These are phyloP conservation scores for Phytophthora ohioensis DNA, from an alignment of 352 stramenopile genomes.

Conservation along the genomic window DNA sequence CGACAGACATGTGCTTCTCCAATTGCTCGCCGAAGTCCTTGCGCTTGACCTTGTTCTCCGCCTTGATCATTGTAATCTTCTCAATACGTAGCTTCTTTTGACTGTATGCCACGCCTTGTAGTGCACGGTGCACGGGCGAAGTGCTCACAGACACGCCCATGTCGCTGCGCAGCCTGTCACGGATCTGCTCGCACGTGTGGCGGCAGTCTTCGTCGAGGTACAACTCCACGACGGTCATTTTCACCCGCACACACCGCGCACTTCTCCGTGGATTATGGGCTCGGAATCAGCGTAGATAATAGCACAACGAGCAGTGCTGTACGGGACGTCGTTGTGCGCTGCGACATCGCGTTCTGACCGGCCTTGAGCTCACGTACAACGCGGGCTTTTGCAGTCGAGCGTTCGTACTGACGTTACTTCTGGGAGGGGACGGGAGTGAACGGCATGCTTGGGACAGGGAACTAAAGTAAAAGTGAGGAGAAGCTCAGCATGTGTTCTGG, in stretches of 20 bases:
- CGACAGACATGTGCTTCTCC: conserved; percentile 4
- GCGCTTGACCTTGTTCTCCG: conserved; percentile 25
- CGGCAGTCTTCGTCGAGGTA: conserved; percentile 1
- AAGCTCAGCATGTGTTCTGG: not conserved
- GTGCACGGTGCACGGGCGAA: conserved; percentile 10
- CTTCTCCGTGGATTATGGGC: not conserved
- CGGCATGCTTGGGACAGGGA: not conserved
- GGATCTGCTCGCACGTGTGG: not conserved
- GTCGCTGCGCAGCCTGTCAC: conserved; percentile 10
- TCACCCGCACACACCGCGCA: not conserved
- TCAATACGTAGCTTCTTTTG: conserved; percentile 29
- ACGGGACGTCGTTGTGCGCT: conserved; percentile 15
- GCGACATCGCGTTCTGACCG: not conserved
- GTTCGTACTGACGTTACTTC: conserved; percentile 2
- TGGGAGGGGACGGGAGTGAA: not conserved
- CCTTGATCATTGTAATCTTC: conserved; percentile 23
- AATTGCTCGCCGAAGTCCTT: conserved; percentile 19
- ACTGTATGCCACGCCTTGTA: conserved; percentile 32
- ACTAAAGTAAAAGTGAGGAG: not conserved
- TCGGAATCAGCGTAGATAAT: conserved; percentile 1
- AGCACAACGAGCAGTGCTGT: conserved; percentile 1
- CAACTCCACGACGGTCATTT: not conserved
- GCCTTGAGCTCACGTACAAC: not conserved
- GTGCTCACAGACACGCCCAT: conserved; percentile 16
- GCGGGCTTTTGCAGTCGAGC: not conserved